Base-by-base conservation (phyloP, 352 stramenopile species). In the Phytophthora ohioensis region DNA sequence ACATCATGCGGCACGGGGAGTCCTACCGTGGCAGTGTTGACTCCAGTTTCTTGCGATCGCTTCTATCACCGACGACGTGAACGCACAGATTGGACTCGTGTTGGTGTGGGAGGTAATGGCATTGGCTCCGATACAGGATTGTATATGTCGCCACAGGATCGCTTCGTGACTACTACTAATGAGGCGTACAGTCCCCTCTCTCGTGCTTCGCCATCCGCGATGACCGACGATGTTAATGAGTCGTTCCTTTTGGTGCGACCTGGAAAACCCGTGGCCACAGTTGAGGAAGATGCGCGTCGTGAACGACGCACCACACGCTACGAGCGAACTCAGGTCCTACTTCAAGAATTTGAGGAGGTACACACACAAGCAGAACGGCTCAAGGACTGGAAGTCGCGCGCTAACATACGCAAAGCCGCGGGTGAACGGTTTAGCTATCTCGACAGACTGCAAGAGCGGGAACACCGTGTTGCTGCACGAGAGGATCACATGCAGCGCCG, bases 71-170 rank as follows among this genome's bases (percentile, higher is more conserved):
- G 75, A 42, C 78, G 83, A 12, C 71, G 71, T 49, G 72, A 90
- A 64, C 68, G 75, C 42, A 94, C 85, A 0, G 88, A 96, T 73
- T 97, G 90, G 88, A 84, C 71, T 36, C 83, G 85, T 55, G 84
- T 95, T n/a, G 90, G 88, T 21, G 62, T 89, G 27, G 88, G 88
- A 32, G 83, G 88, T 2, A 81, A 94, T 51, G 87, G 90, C 31
- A 67, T 81, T 41, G 36, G 65, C 6, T 15, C 71, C 0, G 80
- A 88, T 49, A 82, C 85, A 17, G 80, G 72, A 17, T 31, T 88
- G 13, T 91, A 86, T 65, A 30, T 75, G 3, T 61, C 36, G 4
- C 54, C 84, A 3, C 27, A 65, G 9, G 79, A 91, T 11, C 85
- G 84, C 3, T 94, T 96, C 45, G 5, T 59, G 12, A 95, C 87